Conservation (phyloP, 1,139 yeast species). For the Debaryomyces fabryi region DNA sequence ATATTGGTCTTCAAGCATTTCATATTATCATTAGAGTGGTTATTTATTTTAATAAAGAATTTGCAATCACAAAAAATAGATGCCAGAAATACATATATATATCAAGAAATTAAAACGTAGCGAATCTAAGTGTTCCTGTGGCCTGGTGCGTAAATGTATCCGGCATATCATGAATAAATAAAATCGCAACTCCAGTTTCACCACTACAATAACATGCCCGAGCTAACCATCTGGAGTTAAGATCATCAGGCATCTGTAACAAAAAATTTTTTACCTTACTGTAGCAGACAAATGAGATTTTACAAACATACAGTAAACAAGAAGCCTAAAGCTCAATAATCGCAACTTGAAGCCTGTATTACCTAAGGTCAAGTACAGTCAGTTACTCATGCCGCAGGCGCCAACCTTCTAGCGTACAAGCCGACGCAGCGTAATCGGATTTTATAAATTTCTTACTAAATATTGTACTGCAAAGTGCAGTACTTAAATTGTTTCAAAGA, state of each 20-base stretch:
- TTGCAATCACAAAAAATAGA: not conserved
- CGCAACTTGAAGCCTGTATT: not conserved
- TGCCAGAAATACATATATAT: not conserved
- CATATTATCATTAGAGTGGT: slow-evolving; percentile 2
- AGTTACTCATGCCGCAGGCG: not conserved
- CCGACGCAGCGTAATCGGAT: not conserved
- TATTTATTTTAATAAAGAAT: not conserved
- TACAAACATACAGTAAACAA: slow-evolving; percentile 1
- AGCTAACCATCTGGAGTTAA: not conserved
- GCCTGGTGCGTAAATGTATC: not conserved
- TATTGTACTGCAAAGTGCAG: not conserved
- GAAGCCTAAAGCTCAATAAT: not conserved
- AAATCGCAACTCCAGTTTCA: not conserved
- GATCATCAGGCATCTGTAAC: slow-evolving; percentile 1
- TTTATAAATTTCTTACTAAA: not conserved
- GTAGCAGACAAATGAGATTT: not conserved
- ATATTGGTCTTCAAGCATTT: slow-evolving; percentile 5
- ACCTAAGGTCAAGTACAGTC: not conserved
- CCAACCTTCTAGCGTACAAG: not conserved
- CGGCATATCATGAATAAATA: not conserved
- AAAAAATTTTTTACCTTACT: not conserved
- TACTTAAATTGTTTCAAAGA: not conserved
- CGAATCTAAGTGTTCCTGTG: not conserved
- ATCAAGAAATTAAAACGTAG: not conserved
- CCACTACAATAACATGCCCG: not conserved